Evolutionary conservation across 495 filamentous ascomycete genomes (phyloP), one percentile per base, ranked within the genome.

Genomic region (Penicillium simplicissimum): DNA sequence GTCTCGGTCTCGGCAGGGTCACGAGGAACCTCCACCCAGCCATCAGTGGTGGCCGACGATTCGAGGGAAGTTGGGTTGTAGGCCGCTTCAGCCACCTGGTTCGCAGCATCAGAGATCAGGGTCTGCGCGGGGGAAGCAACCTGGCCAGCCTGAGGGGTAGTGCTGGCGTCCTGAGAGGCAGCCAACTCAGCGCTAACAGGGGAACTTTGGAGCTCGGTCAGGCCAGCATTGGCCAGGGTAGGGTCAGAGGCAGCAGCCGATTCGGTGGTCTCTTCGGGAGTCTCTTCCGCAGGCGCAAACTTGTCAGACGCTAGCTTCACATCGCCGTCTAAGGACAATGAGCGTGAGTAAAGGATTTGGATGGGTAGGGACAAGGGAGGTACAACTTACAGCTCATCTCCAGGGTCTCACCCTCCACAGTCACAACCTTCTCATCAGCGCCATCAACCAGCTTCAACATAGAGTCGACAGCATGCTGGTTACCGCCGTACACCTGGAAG

Each of bases 401-500:
- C 35, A 94, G 80, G 15, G 71, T 61, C 3, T 85, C 84, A 15
- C 88, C 86, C 48, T 85, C 83, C 33, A 90, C 86, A 52, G 84
- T 87, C 51, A 74, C 68, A 1, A 92, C 84, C 64, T 81, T 83
- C 59, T 98, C 93, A 36, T 90, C 85, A 25, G 83, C 84, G 28
- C 93, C 95, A 48, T 91, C 81, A 57, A 96, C 89, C 40, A 99
- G 79, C 76, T 91, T 96, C 64, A 92, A 71, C 80, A 96, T 94
- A 13, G 90, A 85, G 37, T 83, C 79, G 15, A 99, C 91, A 17
- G 93, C 93, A 65, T 84, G 82, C 52, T 89, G 83, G 64, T 92
- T 89, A 34, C 96, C 96, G 21, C 86, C 88, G 74, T 99, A 99
- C 40, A 98, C 88, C 67, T 90, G 82, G 54, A 93, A 86, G 43